These are phyloP conservation scores for Mucor velutinosus DNA, from an alignment of 371 early-diverging fungal genomes.

Conservation along the genomic window DNA sequence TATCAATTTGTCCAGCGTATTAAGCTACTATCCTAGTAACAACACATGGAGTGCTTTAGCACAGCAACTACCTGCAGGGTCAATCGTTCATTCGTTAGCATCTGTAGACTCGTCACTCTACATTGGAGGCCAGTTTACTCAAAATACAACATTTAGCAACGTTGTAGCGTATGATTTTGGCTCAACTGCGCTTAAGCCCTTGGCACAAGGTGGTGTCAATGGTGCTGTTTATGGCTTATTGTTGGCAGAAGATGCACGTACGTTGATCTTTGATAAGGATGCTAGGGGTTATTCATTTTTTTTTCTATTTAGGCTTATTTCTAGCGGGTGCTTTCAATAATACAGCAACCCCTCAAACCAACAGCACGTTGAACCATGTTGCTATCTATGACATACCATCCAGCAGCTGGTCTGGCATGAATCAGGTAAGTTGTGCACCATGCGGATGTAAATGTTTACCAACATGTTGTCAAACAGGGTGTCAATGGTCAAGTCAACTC, in stretches of 20 bases:
- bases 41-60: conserved; percentile 27
- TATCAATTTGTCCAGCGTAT: conserved; percentile 32
- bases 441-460: background rate
- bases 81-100: conserved; percentile 35
- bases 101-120: conserved; percentile 28
- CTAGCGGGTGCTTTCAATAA: conserved; percentile 39
- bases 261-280: background rate
- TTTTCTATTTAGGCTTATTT: conserved; percentile 23
- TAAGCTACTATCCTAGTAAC: conserved; percentile 38
- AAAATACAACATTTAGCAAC: conserved; percentile 27
- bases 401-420: conserved; percentile 30
- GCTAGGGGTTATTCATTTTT: background rate
- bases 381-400: conserved; percentile 26
- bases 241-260: conserved; percentile 25
- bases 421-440: conserved; percentile 15
- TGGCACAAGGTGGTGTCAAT: conserved; percentile 26
- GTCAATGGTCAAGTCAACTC: conserved; percentile 32
- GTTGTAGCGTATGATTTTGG: conserved; percentile 35
- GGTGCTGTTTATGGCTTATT: conserved; percentile 22
- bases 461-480: conserved; percentile 20
- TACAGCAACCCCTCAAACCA: conserved; percentile 5
- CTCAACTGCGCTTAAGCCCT: conserved; percentile 10
- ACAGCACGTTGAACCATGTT: conserved; percentile 25
- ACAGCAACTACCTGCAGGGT: conserved; percentile 37
- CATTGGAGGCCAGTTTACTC: conserved; percentile 39